phyloP scores from a whole-genome alignment of 495 filamentous ascomycete species.

The Neurospora sp. region DNA sequence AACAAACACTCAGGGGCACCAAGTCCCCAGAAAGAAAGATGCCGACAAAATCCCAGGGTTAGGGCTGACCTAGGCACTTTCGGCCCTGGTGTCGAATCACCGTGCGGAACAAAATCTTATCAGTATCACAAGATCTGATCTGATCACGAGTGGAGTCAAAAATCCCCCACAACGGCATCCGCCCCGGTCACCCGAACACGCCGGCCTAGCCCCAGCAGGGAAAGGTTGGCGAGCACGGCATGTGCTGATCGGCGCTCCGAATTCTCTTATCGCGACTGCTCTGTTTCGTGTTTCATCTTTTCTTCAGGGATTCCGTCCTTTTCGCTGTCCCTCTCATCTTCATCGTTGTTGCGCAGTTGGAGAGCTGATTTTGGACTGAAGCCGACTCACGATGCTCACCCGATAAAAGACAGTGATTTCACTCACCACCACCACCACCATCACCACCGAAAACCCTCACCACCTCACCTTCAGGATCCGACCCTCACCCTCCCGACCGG shows the following conservation, averaged over 20 bases:
- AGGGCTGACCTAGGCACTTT: not conserved
- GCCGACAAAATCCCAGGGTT: not conserved
- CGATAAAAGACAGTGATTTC: not conserved
- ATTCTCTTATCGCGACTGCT: not conserved
- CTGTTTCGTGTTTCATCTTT: not conserved
- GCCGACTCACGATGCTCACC: not conserved
- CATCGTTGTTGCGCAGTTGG: not conserved
- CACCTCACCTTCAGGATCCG: not conserved
- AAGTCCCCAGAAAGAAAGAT: not conserved
- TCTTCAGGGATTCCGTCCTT: no score
- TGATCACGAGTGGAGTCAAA: not conserved
- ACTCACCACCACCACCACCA: not conserved
- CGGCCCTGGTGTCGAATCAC: no score
- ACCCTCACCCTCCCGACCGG: no score
- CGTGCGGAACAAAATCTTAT: not conserved
- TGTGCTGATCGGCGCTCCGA: not conserved
- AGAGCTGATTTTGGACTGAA: not conserved
- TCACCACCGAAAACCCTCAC: not conserved
- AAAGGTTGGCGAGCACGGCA: not conserved
- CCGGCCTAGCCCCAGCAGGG: not conserved
- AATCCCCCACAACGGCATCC: not conserved
- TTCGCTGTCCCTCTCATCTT: no score
- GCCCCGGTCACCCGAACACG: not conserved
- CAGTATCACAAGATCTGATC: not conserved
- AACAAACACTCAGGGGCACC: not conserved